phyloP scores from a whole-genome alignment of 495 filamentous ascomycete genomes.

The Penicillium daleae region DNA sequence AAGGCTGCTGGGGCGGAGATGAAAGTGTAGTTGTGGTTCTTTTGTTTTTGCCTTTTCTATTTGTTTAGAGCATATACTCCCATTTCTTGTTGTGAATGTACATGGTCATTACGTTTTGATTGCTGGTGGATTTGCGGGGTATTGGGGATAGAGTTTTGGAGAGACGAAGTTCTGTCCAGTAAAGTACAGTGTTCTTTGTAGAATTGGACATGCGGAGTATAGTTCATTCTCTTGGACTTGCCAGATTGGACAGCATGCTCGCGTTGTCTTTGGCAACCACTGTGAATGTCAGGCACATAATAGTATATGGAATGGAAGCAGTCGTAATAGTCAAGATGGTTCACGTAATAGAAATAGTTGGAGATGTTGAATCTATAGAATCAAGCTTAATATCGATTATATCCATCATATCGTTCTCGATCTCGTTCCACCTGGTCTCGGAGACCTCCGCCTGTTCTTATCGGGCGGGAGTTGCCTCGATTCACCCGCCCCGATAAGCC shows the following conservation, averaged over 20 bases:
- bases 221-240: slow-evolving; percentile 22
- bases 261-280: too few species aligned
- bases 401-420: too few species aligned
- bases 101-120: slow-evolving; percentile 19
- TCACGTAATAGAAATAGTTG: too few species aligned
- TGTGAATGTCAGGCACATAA: too few species aligned
- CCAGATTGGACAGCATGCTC: background rate
- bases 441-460: slow-evolving; percentile 27
- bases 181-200: background rate
- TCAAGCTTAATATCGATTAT: too few species aligned
- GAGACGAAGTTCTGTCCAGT: background rate
- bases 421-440: too few species aligned
- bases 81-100: background rate
- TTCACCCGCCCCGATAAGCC: slow-evolving; percentile 12
- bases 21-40: slow-evolving; percentile 29
- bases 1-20: slow-evolving; percentile 74
- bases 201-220: slow-evolving; percentile 4
- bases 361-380: too few species aligned
- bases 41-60: background rate
- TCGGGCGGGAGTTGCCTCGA: slow-evolving; percentile 8
- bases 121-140: slow-evolving; percentile 7
- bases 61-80: background rate
- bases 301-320: background rate
- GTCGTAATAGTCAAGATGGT: too few species aligned
- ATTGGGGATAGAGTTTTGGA: slow-evolving; percentile 14